Percentiles rank a stretch among this genome's conserved stretches.
Evolutionary conservation across 2,329 filamentous ascomycete genomes (phyloP).

Genomic region (Calycina marina): DNA sequence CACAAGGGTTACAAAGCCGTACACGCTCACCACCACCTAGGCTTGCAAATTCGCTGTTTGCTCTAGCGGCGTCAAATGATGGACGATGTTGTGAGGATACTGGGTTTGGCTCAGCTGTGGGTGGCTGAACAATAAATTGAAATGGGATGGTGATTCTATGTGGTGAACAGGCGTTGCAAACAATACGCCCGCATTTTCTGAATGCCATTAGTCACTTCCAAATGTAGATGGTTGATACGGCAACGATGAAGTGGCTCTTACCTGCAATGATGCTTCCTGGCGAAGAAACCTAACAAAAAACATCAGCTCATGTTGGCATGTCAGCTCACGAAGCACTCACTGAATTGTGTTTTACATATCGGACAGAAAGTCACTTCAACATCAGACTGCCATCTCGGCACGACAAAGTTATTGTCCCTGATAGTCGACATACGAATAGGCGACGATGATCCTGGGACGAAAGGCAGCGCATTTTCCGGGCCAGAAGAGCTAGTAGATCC

Average conservation of each 20-base stretch:
- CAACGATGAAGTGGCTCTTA: conserved; percentile 25
- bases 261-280: conserved; percentile 88
- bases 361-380: conserved; percentile 68
- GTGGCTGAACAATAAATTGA: conserved; percentile 79
- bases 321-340: conserved; percentile 17
- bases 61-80: conserved; percentile 9
- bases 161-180: conserved; percentile 79
- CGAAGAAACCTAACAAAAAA: conserved; percentile 40
- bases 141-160: conserved; percentile 90
- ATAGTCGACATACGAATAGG: no score
- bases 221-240: no score
- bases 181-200: conserved; percentile 83
- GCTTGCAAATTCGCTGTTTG: conserved; percentile 10
- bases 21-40: conserved; percentile 53
- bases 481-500: neutral
- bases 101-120: conserved; percentile 24
- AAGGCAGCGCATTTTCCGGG: no score
- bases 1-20: conserved; percentile 57
- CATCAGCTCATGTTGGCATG: conserved; percentile 4
- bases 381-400: conserved; percentile 83
- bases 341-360: conserved; percentile 69
- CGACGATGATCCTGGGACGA: neutral
- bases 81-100: conserved; percentile 17
- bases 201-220: conserved; percentile 3
- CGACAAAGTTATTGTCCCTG: conserved; percentile 25